phyloP scores from a whole-genome alignment of 805 yeast genomes.

The Wickerhamomyces alni region DNA sequence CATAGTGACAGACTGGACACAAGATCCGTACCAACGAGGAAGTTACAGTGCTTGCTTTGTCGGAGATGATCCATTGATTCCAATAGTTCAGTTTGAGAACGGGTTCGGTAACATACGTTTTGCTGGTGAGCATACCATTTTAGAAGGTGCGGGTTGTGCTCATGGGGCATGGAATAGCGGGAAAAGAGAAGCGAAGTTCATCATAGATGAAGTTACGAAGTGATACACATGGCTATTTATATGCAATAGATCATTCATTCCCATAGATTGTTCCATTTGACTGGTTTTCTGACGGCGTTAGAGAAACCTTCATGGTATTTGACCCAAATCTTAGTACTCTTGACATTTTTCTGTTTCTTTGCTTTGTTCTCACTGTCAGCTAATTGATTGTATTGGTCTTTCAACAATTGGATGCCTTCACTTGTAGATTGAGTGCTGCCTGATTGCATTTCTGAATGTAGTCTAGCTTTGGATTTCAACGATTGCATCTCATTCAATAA shows the following conservation, averaged over 20 bases:
- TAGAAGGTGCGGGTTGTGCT: conserved; percentile 87
- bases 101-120: conserved; percentile 62
- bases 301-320: conserved; percentile 89
- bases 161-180: conserved; percentile 90
- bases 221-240: neutral
- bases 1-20: conserved; percentile 68
- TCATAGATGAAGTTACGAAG: conserved; percentile 17
- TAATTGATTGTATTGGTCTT: conserved; percentile 33
- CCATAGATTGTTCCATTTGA: conserved; percentile 74
- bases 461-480: conserved; percentile 27
- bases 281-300: conserved; percentile 81
- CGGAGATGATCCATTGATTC: conserved; percentile 63
- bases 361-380: conserved; percentile 22
- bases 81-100: conserved; percentile 53
- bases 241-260: conserved; percentile 1
- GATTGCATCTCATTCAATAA: conserved; percentile 23
- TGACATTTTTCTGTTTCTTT: conserved; percentile 22
- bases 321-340: conserved; percentile 59
- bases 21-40: conserved; percentile 73
- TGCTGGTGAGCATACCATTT: conserved; percentile 87
- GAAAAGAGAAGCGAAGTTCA: conserved; percentile 42
- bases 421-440: neutral
- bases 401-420: conserved; percentile 27
- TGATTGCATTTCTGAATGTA: conserved; percentile 16
- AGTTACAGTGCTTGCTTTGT: conserved; percentile 70